A percentile compares a stretch with the other conserved stretches of the same genome.
phyloP scores from a whole-genome alignment of 2,329 filamentous ascomycete species.

The Fusarium sp. region DNA sequence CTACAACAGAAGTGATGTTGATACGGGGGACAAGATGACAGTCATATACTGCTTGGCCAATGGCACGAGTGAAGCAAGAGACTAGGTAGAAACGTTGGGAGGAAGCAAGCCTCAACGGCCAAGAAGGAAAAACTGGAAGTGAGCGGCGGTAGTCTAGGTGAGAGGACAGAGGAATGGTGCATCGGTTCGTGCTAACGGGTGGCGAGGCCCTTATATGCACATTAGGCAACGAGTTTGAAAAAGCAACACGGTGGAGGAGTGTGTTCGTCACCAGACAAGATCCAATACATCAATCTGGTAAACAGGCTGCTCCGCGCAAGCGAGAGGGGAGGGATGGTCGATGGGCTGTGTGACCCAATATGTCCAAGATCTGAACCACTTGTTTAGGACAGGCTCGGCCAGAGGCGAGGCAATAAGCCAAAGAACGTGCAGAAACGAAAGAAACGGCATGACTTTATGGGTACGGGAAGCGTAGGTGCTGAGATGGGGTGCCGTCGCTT shows the following conservation, averaged over 20 bases:
- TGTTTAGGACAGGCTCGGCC: slow-evolving; percentile 55
- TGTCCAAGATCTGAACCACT: slow-evolving; percentile 55
- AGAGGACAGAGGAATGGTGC: slow-evolving; percentile 20
- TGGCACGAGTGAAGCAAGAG: slow-evolving; percentile 17
- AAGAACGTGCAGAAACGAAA: slow-evolving; percentile 41
- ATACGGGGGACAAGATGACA: slow-evolving; percentile 2
- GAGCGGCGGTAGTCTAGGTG: slow-evolving; percentile 29
- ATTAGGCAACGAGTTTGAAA: slow-evolving; percentile 43
- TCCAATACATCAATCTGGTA: slow-evolving; percentile 39
- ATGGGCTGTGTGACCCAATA: slow-evolving; percentile 55
- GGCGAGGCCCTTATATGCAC: slow-evolving; percentile 47
- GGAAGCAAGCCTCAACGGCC: slow-evolving; percentile 8
- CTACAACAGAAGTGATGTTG: slow-evolving; percentile 9
- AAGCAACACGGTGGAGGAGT: slow-evolving; percentile 45
- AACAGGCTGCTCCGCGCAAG: slow-evolving; percentile 40
- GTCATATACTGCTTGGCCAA: slow-evolving; percentile 17
- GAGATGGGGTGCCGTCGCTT: slow-evolving; percentile 39
- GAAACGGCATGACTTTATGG: slow-evolving; percentile 45
- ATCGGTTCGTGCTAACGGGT: slow-evolving; percentile 36
- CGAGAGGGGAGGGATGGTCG: slow-evolving; percentile 51
- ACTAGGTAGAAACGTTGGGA: not conserved
- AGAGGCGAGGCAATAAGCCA: slow-evolving; percentile 52
- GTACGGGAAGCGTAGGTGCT: slow-evolving; percentile 42
- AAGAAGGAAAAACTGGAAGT: slow-evolving; percentile 21
- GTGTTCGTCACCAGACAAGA: slow-evolving; percentile 38